phyloP scores from a whole-genome alignment of 2,329 filamentous ascomycete genomes.

The Rutstroemia sp. region DNA sequence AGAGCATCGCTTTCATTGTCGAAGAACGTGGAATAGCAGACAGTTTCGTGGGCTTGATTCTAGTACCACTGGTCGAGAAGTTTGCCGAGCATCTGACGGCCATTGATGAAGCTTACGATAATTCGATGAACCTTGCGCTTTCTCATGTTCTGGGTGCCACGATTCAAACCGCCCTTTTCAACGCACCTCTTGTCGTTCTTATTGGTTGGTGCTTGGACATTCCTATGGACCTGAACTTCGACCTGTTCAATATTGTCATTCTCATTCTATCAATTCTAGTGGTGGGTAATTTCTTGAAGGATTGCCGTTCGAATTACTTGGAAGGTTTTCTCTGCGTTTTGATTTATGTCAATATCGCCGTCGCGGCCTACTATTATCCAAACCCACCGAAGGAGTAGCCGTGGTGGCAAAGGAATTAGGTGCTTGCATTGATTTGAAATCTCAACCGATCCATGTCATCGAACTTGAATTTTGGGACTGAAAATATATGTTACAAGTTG shows the following conservation, averaged over 20 bases:
- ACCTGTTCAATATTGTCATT: slow-evolving; percentile 74
- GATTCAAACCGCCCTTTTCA: slow-evolving; percentile 83
- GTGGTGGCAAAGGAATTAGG: no score
- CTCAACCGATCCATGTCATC: no score
- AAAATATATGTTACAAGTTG: no score
- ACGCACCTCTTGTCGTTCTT: slow-evolving; percentile 74
- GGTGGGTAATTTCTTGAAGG: slow-evolving; percentile 78
- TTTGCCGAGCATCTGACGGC: slow-evolving; percentile 79
- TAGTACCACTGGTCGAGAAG: slow-evolving; percentile 79
- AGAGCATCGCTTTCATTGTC: slow-evolving; percentile 60
- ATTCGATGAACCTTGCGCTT: slow-evolving; percentile 48
- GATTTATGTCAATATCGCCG: slow-evolving; percentile 53
- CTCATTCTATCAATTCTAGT: slow-evolving; percentile 79
- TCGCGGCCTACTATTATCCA: slow-evolving; percentile 51
- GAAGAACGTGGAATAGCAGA: slow-evolving; percentile 43
- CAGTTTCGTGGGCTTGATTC: slow-evolving; percentile 62
- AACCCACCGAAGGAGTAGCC: slow-evolving; percentile 27
- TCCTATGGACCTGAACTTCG: slow-evolving; percentile 74
- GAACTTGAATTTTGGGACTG: no score
- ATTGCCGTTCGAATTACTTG: slow-evolving; percentile 85
- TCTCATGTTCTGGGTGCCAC: slow-evolving; percentile 52
- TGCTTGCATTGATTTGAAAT: no score
- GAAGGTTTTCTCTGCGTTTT: slow-evolving; percentile 77
- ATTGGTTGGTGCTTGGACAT: slow-evolving; percentile 72
- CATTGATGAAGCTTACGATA: slow-evolving; percentile 76